phyloP scores from a whole-genome alignment of 2,329 filamentous ascomycete species.

The Colletotrichum sp. region DNA sequence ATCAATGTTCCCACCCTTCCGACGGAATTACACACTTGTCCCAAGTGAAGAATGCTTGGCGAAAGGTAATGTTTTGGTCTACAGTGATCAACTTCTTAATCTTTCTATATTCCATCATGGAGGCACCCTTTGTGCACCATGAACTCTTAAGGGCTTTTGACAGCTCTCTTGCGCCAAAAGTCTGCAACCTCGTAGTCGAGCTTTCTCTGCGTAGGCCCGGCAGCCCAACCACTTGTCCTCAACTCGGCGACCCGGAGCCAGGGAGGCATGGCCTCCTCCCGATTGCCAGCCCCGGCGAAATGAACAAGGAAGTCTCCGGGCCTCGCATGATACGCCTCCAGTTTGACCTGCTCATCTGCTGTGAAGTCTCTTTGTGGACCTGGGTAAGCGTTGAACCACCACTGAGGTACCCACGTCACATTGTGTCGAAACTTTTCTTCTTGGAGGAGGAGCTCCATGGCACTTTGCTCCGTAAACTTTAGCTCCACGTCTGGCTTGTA shows the following conservation, averaged over 20 bases:
- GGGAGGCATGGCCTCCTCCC: not conserved
- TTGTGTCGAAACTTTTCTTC: slow-evolving; percentile 7
- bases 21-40: not conserved
- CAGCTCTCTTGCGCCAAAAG: not conserved
- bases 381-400: slow-evolving; percentile 25
- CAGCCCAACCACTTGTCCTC: not conserved
- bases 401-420: slow-evolving; percentile 19
- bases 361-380: not conserved
- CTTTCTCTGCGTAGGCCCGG: not conserved
- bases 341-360: not conserved
- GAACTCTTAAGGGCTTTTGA: not conserved
- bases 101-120: not conserved
- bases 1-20: not conserved
- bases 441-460: slow-evolving; percentile 22
- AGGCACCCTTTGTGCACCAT: not conserved
- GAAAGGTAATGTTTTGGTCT: not conserved
- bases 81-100: not conserved
- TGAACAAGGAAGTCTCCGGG: not conserved
- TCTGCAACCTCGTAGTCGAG: not conserved
- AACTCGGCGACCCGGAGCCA: not conserved
- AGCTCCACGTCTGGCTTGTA: slow-evolving; percentile 18
- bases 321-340: not conserved
- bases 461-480: slow-evolving; percentile 22
- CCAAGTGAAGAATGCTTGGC: not conserved
- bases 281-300: not conserved